Evolutionary conservation across 768 basidiomycete genomes (phyloP).

Genomic region (Pilatotrama ljubarskyi): DNA sequence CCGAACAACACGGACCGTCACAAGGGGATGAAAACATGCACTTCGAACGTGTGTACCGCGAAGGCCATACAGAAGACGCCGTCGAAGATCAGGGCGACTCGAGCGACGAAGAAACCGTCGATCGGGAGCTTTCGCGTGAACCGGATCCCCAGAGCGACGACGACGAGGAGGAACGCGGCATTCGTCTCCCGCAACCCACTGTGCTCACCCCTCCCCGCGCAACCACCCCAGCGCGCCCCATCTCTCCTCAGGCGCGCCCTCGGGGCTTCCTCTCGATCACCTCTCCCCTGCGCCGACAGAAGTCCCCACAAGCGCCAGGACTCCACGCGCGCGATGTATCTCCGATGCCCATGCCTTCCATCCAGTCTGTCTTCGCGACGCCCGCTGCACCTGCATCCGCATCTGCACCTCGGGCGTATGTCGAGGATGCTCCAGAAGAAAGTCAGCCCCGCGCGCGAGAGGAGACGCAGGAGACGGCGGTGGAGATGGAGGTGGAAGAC

Average conservation of each 20-base stretch:
- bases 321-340: not conserved
- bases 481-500: conserved; percentile 20
- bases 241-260: conserved; percentile 8
- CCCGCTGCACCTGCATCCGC: not conserved
- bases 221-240: not conserved
- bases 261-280: conserved; percentile 15
- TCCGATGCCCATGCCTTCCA: conserved; percentile 10
- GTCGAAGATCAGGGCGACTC: conserved; percentile 26
- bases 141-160: conserved; percentile 17
- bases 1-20: not conserved
- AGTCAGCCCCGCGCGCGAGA: not conserved
- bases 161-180: no score
- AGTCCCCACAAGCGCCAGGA: conserved; percentile 1
- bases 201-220: conserved; percentile 2
- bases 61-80: not conserved
- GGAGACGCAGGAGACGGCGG: conserved; percentile 18
- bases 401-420: not conserved
- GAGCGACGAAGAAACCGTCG: conserved; percentile 29
- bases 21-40: not conserved
- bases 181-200: not conserved
- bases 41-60: not conserved
- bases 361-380: conserved; percentile 9
- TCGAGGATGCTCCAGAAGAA: not conserved
- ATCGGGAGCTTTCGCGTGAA: conserved; percentile 39
- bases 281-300: conserved; percentile 11